These are phyloP conservation scores for Trypanosoma congolense DNA, from an alignment of 208 protist species.

Conservation along the genomic window DNA sequence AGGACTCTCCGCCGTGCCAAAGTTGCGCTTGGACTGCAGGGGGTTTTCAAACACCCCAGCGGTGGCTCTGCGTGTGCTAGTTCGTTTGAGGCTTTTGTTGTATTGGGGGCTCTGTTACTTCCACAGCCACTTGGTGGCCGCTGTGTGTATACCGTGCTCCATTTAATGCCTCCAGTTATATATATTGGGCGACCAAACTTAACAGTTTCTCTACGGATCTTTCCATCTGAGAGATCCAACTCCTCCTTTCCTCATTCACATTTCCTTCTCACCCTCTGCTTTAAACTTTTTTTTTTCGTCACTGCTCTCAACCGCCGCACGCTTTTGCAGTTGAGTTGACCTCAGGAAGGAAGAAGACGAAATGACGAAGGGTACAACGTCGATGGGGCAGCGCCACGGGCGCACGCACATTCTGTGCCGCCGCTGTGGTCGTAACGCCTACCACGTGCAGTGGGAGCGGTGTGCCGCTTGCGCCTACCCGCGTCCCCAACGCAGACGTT, in stretches of 20 bases:
- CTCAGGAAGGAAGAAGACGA: neutral
- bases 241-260: too few relatives aligned
- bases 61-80: neutral
- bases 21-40: too few relatives aligned
- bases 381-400: slow-evolving; percentile 86
- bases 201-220: too few relatives aligned
- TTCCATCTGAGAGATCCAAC: too few relatives aligned
- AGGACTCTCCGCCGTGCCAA: too few relatives aligned
- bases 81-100: neutral
- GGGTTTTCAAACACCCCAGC: too few relatives aligned
- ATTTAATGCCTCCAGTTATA: too few relatives aligned
- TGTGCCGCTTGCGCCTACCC: slow-evolving; percentile 99
- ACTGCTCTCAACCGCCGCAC: neutral
- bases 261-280: neutral
- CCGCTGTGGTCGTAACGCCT: slow-evolving; percentile 96
- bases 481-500: slow-evolving; percentile 92
- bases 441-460: slow-evolving; percentile 97
- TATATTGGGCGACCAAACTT: too few relatives aligned
- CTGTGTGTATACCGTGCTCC: too few relatives aligned
- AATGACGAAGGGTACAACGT: slow-evolving; percentile 91
- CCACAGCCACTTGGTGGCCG: too few relatives aligned
- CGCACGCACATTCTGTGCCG: slow-evolving; percentile 97
- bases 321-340: neutral
- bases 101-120: neutral
- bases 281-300: neutral